Evolutionary conservation across 2,329 filamentous ascomycete species (phyloP), one percentile per base, ranked within the genome.

Genomic region (Clarireedia hainanense): DNA sequence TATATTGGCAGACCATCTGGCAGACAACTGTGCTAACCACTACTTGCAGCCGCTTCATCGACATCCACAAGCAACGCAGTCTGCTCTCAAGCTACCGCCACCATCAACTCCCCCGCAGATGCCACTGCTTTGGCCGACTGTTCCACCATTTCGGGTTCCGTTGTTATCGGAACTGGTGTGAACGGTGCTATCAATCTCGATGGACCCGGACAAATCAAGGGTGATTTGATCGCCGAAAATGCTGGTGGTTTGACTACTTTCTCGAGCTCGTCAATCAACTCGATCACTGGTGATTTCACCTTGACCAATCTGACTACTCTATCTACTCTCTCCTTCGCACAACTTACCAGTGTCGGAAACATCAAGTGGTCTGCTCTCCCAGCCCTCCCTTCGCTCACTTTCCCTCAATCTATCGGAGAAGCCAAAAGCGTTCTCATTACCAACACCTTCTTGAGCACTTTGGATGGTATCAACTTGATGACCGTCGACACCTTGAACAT

Each of bases 401-500:
- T 89, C 74, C 74, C 72, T 56, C 67, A 74, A 14, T 76, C 77
- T 67, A 77, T 97, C 66, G 83, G 79, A 65, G 76, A 83, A 71
- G 88, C 88, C 58, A 75, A 74, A 61, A 80, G 75, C 61, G 80
- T 99, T 64, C 74, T 76, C 64, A 91, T 99, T 70, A 81, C 84
- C 73, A 94, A 99, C 77, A 99, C 94, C 50, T 84, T 85, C 73
- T 81, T 99, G 65, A 80, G 76, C 70, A 83, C 80, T 63, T 81
- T 99, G 58, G 78, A 85, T 63, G 91, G 90, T 68, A 88, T 99
- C 71, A 87, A 90, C 70, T 79, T 97, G 61, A 73, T 82, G 61
- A 79, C 80, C n/a, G 85, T 90, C 54, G 79, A 81, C 56, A 78
- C 76, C 63, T 81, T 99, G 70, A 78, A 88, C 71, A 86, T 99